Percentiles rank a stretch among this genome's conserved stretches.
These are phyloP conservation scores for Fusarium sp. DNA, from an alignment of 2,329 filamentous ascomycete species.

Conservation along the genomic window DNA sequence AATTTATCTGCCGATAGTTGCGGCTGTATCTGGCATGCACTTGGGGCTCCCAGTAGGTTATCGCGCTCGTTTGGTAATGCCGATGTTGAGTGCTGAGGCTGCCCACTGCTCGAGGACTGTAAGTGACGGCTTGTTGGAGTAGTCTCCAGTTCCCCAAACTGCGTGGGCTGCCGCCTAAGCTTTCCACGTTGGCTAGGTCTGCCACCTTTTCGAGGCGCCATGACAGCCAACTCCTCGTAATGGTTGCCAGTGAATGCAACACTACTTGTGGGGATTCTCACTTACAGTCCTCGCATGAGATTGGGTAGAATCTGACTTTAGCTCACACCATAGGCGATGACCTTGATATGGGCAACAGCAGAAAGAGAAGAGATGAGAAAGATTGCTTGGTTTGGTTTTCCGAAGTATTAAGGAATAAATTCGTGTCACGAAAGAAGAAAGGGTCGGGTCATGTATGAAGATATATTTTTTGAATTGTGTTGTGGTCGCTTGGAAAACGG, in stretches of 20 bases:
- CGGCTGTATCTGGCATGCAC: background rate
- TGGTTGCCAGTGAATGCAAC: conserved; percentile 14
- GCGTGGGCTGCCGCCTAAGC: conserved; percentile 27
- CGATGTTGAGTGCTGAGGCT: background rate
- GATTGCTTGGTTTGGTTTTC: background rate
- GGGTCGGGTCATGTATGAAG: background rate
- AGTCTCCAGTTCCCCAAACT: conserved; percentile 54
- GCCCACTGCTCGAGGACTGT: conserved; percentile 27
- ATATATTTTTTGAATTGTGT: background rate
- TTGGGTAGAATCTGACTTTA: background rate
- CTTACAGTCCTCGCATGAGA: conserved; percentile 11
- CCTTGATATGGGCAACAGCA: background rate
- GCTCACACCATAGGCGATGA: background rate
- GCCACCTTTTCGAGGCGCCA: conserved; percentile 38
- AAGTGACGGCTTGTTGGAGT: conserved; percentile 52
- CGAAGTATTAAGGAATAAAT: background rate
- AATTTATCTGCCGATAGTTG: conserved; percentile 26
- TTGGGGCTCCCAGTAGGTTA: background rate
- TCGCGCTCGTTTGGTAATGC: conserved; percentile 3
- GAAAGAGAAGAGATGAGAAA: background rate
- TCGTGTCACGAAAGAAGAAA: background rate
- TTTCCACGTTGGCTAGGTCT: conserved; percentile 36
- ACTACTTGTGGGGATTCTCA: conserved; percentile 8
- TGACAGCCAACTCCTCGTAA: conserved; percentile 12
- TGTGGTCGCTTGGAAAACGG: background rate